Conservation (phyloP, 768 basidiomycete species). For the Rubroboletus pulcherrimus region DNA sequence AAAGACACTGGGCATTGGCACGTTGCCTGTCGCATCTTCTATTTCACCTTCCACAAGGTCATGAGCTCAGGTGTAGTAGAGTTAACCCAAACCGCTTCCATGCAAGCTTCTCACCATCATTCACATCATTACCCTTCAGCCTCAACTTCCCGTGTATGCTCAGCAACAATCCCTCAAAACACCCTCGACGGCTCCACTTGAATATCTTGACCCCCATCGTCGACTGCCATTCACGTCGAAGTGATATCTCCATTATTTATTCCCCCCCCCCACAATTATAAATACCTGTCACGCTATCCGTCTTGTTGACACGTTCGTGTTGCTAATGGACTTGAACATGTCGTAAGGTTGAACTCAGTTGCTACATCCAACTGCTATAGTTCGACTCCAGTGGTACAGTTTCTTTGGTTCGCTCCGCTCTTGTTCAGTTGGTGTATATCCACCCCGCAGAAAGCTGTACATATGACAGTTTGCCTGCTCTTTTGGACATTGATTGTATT, state of each 20-base stretch:
- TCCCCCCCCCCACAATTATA: neutral
- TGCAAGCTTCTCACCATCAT: neutral
- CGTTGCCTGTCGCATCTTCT: conserved; percentile 9
- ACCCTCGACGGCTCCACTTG: neutral
- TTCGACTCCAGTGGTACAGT: neutral
- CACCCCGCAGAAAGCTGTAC: neutral
- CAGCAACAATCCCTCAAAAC: neutral
- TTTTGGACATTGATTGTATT: neutral
- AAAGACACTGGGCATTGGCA: conserved; percentile 12
- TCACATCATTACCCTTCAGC: neutral
- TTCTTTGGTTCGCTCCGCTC: neutral
- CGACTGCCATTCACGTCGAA: neutral
- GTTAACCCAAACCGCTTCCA: neutral
- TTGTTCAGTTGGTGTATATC: neutral
- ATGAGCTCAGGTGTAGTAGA: conserved; percentile 6
- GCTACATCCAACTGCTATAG: neutral
- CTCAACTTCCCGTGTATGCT: neutral
- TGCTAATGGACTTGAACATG: neutral
- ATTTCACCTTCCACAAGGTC: conserved; percentile 13
- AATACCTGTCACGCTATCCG: neutral
- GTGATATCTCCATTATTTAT: neutral
- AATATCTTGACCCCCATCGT: neutral
- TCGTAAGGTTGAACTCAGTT: neutral
- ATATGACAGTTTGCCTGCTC: neutral
- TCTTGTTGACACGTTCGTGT: neutral